Evolutionary conservation across 305 asterid species (phyloP), one percentile per base, ranked within the genome.

Genomic region (Fraxinus dipetala): DNA sequence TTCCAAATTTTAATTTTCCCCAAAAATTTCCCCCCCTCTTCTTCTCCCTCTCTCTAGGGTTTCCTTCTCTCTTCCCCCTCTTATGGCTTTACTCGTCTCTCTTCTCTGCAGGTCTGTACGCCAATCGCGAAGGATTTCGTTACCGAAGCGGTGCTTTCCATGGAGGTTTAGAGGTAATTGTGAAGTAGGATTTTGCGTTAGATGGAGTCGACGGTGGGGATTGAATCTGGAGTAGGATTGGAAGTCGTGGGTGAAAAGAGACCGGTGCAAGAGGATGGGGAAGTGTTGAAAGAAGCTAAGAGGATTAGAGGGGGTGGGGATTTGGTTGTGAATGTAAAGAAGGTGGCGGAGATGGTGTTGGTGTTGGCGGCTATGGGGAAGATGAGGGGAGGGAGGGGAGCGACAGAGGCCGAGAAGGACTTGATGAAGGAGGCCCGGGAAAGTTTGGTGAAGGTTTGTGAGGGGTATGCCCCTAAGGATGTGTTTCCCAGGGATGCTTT

Each of bases 371-470:
- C 98, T 1, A 89, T 96, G 97, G 98, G 98, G 86, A 93, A 92
- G 82, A 94, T 96, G 96, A 89, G 98, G 84, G 98, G 97, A 14
- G 98, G 98, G 31, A 89, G 82, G 91, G 91, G 85, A n/a, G 97
- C 98, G 77, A 92, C 88, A 26, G 88, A 54, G 26, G 93, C 79
- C 10, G 99, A 96, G 91, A 89, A 76, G 87, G 98, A 90, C 78
- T 82, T 96, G 85, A 92, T 93, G 93, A 89, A 69, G 36, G 92
- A 87, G 48, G 99, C 98, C 0, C 88, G 98, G 85, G 79, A 83
- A 59, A 86, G 86, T 85, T 77, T 96, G 87, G 98, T 90, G 2
- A 82, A 88, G 90, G 88, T 91, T 75, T 96, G 98, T 59, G 90
- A 89, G 80, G 87, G 88, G 85, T 96, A 95, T 87, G 91, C 94